These are phyloP conservation scores for Rhizoclosmatium globosum DNA, from an alignment of 192 early-diverging fungal species.

Conservation along the genomic window DNA sequence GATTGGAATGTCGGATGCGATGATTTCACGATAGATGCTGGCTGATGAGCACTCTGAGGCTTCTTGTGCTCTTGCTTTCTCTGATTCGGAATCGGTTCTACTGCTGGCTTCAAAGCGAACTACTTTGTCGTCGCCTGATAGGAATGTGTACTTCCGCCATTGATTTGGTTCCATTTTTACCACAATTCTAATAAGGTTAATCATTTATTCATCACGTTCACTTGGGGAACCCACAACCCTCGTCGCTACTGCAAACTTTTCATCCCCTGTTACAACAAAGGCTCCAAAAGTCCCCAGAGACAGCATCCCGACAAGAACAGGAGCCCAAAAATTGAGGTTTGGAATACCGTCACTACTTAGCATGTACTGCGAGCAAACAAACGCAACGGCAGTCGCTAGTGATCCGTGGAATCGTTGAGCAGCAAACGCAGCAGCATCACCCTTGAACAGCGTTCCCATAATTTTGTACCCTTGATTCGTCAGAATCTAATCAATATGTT, in stretches of 20 bases:
- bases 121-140: not conserved
- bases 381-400: conserved; percentile 13
- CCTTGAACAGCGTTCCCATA: conserved; percentile 10
- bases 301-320: not conserved
- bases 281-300: not conserved
- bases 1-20: not conserved
- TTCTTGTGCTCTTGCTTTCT: not conserved
- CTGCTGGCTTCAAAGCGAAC: not conserved
- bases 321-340: conserved; percentile 10
- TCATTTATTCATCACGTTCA: too few species aligned
- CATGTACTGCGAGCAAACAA: conserved; percentile 5
- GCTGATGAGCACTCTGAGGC: not conserved
- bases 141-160: not conserved
- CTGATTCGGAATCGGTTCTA: not conserved
- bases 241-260: not conserved
- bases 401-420: conserved; percentile 18
- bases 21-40: conserved; percentile 10
- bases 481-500: conserved; percentile 3
- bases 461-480: conserved; percentile 22
- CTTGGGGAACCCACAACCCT: too few species aligned
- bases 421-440: conserved; percentile 10
- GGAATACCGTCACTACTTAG: conserved; percentile 3
- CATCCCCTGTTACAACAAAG: not conserved
- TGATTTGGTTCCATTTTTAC: not conserved
- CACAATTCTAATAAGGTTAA: not conserved